Conservation (phyloP, 345 rosid genomes). For the Carallia brachiata region DNA sequence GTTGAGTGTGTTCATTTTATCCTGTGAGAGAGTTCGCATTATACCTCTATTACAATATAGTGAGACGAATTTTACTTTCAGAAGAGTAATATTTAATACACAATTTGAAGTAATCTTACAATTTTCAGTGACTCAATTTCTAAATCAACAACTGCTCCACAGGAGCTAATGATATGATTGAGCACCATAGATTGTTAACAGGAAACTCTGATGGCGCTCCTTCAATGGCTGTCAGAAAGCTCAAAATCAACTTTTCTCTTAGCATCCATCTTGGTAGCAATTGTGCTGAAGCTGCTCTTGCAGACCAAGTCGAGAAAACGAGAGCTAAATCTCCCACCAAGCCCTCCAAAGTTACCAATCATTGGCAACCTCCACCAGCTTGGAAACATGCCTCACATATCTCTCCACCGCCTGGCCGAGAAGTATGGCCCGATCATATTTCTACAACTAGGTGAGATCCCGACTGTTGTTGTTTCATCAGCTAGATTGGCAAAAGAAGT, state of each 20-base stretch:
- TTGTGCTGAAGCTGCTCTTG: constrained; percentile 19
- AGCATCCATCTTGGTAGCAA: constrained; percentile 21
- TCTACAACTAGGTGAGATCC: constrained; percentile 25
- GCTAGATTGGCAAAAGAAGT: constrained; percentile 22
- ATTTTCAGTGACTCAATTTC: too few relatives aligned
- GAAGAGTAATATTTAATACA: too few relatives aligned
- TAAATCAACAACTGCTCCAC: too few relatives aligned
- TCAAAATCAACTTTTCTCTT: constrained; percentile 11
- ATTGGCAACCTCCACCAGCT: constrained; percentile 30
- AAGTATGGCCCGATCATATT: constrained; percentile 25
- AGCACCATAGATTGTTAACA: not conserved
- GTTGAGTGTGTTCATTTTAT: too few relatives aligned
- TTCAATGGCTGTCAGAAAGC: constrained; percentile 27
- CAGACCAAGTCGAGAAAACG: constrained; percentile 15
- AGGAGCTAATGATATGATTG: too few relatives aligned
- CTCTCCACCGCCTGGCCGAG: constrained; percentile 13
- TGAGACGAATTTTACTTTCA: too few relatives aligned
- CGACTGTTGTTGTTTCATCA: constrained; percentile 23
- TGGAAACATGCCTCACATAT: constrained; percentile 20
- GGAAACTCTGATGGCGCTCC: constrained; percentile 26
- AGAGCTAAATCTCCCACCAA: constrained; percentile 30
- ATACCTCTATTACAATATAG: too few relatives aligned
- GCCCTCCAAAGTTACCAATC: constrained; percentile 25
- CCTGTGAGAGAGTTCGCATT: too few relatives aligned
- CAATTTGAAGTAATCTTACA: too few relatives aligned